Conservation (phyloP, 371 early-diverging fungal genomes). For the Encephalitozoon intestinalis region DNA sequence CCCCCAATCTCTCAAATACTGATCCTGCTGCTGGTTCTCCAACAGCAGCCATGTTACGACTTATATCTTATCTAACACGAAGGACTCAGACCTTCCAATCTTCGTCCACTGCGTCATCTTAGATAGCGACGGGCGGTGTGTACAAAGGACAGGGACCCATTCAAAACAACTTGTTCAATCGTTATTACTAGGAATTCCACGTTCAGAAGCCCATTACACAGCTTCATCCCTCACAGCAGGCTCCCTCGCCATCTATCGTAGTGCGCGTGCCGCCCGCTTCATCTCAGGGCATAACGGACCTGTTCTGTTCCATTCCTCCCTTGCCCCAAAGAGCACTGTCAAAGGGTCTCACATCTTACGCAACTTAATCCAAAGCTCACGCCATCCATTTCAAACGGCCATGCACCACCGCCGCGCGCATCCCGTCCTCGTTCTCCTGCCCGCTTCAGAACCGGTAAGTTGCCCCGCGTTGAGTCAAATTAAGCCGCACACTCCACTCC, state of each 20-base stretch:
- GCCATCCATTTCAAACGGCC: slow-evolving; percentile 63
- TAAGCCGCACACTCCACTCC: slow-evolving; percentile 52
- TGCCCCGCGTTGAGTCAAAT: slow-evolving; percentile 53
- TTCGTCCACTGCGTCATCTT: slow-evolving; percentile 27
- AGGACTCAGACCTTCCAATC: slow-evolving; percentile 61
- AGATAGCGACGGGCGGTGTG: slow-evolving; percentile 57
- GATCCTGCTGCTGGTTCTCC: slow-evolving; percentile 64
- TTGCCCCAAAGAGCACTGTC: slow-evolving; percentile 62
- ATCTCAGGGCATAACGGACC: slow-evolving; percentile 70
- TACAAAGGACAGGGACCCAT: slow-evolving; percentile 61
- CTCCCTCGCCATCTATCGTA: background rate
- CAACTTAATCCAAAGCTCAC: slow-evolving; percentile 67
- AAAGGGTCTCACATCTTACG: slow-evolving; percentile 67
- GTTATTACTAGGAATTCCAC: slow-evolving; percentile 66
- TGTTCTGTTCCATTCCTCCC: slow-evolving; percentile 66
- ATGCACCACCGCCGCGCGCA: slow-evolving; percentile 62
- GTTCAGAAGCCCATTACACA: slow-evolving; percentile 35
- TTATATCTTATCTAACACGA: slow-evolving; percentile 68
- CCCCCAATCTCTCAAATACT: background rate
- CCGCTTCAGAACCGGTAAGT: slow-evolving; percentile 63
- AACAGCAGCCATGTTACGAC: slow-evolving; percentile 70
- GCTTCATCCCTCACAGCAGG: background rate
- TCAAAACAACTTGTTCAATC: slow-evolving; percentile 65
- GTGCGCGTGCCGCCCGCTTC: slow-evolving; percentile 65
- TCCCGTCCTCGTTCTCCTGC: slow-evolving; percentile 61